Percentiles rank a stretch among this genome's conserved stretches.
Evolutionary conservation across 768 basidiomycete species (phyloP).

Genomic region (Saitozyma podzolica): DNA sequence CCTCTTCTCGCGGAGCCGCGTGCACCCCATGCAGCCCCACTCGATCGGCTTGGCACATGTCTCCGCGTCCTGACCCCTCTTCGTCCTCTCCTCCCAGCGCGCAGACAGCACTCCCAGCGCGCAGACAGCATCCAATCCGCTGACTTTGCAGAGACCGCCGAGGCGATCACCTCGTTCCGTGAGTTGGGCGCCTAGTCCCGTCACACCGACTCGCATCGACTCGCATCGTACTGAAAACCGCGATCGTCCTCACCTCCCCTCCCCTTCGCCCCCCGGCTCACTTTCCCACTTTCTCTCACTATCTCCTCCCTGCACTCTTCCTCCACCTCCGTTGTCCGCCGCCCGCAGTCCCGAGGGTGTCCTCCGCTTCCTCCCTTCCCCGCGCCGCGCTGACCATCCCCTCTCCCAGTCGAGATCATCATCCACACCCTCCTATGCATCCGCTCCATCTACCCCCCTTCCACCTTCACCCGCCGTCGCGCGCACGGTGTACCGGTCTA

Average conservation of each 20-base stretch:
- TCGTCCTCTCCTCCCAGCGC: background rate
- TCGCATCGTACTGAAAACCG: background rate
- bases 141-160: constrained; percentile 32
- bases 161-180: constrained; percentile 46
- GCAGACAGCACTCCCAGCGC: background rate
- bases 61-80: background rate
- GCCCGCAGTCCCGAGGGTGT: too few species aligned
- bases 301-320: too few species aligned
- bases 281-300: too few species aligned
- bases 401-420: constrained; percentile 77
- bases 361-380: too few species aligned
- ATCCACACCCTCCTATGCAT: constrained; percentile 90
- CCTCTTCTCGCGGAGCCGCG: too few species aligned
- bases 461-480: constrained; percentile 80
- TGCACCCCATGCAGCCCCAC: too few species aligned
- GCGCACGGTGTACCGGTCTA: constrained; percentile 90
- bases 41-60: background rate
- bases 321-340: background rate
- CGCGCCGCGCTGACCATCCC: too few species aligned
- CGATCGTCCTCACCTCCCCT: background rate
- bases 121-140: background rate
- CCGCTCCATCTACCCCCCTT: constrained; percentile 83
- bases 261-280: too few species aligned
- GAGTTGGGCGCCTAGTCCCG: constrained; percentile 8
- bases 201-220: too few species aligned